Conservation (phyloP, 164 flowering plant species). For the Nymphaea thermarum region DNA sequence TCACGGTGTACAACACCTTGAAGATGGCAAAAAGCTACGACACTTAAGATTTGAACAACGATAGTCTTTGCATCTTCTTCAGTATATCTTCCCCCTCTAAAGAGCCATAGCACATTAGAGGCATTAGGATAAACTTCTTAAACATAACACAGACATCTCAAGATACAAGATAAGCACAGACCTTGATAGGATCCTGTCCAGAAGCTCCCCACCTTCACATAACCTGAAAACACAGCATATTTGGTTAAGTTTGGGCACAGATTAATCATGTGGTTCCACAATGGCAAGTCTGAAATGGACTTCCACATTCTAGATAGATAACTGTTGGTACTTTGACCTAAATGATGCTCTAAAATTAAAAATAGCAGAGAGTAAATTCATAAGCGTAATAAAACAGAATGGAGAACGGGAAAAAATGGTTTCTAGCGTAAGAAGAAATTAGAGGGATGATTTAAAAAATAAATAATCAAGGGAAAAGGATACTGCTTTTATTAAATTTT, state of each 20-base stretch:
- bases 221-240: not conserved
- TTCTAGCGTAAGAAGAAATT: not conserved
- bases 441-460: not conserved
- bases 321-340: too few species aligned
- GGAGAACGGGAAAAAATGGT: not conserved
- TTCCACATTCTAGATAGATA: too few species aligned
- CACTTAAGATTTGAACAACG: constrained; percentile 53
- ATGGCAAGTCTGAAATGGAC: too few species aligned
- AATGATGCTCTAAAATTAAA: too few species aligned
- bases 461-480: not conserved
- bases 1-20: constrained; percentile 95
- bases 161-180: not conserved
- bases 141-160: not conserved
- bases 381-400: not conserved
- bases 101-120: constrained; percentile 4
- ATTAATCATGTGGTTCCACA: too few species aligned
- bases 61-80: constrained; percentile 76
- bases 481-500: not conserved
- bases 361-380: not conserved
- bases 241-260: not conserved
- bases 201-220: constrained; percentile 3
- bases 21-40: constrained; percentile 72
- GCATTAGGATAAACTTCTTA: not conserved
- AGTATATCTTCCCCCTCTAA: constrained; percentile 78
- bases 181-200: constrained; percentile 1